A percentile compares a stretch with the other conserved stretches of the same genome.
Conservation (phyloP, 768 basidiomycete genomes). For the Kwoniella sp. region DNA sequence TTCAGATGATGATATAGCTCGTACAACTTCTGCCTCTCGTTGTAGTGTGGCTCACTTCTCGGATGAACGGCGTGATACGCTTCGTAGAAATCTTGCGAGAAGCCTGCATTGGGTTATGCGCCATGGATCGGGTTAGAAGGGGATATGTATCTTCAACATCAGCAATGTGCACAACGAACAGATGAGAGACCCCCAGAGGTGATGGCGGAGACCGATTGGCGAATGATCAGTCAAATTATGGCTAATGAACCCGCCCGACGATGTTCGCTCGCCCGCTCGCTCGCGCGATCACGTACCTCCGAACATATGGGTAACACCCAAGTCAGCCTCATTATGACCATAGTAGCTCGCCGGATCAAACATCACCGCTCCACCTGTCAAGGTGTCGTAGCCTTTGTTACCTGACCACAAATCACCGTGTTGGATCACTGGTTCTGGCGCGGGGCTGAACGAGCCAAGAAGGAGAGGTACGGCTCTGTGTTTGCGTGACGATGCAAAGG, state of each 20-base stretch:
- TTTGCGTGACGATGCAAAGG: no score
- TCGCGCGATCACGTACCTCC: conserved; percentile 52
- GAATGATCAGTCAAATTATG: not conserved
- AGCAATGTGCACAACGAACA: no score
- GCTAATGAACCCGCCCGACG: no score
- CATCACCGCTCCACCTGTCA: conserved; percentile 37
- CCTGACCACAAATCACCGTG: conserved; percentile 57
- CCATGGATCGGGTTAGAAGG: no score
- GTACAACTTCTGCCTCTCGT: conserved; percentile 44
- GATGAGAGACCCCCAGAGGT: no score
- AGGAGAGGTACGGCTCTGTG: conserved; percentile 44
- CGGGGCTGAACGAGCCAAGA: conserved; percentile 32
- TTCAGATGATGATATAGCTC: conserved; percentile 54
- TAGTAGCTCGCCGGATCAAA: conserved; percentile 53
- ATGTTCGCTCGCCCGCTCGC: no score
- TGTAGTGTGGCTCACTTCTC: conserved; percentile 38
- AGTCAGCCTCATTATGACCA: conserved; percentile 49
- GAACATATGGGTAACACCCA: conserved; percentile 56
- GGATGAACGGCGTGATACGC: conserved; percentile 51
- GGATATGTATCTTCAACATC: no score
- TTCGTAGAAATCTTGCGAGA: conserved; percentile 50
- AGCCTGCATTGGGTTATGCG: conserved; percentile 34
- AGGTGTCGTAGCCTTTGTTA: conserved; percentile 46
- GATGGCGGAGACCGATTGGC: no score
- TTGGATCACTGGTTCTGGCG: conserved; percentile 47